Conservation (phyloP, 371 early-diverging fungal genomes). For the Parasitella parasitica region DNA sequence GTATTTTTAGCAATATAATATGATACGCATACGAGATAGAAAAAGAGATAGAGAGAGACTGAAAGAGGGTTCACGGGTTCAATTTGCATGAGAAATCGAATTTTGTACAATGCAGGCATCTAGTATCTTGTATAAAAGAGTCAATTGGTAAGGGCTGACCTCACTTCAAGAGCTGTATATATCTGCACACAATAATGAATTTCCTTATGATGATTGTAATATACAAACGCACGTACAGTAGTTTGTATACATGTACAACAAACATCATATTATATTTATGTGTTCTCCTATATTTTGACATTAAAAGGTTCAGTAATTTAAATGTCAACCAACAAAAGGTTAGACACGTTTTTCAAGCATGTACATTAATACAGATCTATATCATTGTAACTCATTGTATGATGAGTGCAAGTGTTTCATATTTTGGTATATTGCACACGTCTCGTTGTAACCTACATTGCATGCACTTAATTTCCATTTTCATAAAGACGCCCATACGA, state of each 20-base stretch:
- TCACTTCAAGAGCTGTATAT: too few relatives aligned
- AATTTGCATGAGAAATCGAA: neutral
- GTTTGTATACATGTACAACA: too few relatives aligned
- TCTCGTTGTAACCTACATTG: neutral
- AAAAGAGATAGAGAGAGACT: neutral
- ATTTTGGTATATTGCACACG: neutral
- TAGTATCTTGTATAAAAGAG: too few relatives aligned
- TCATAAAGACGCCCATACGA: too few relatives aligned
- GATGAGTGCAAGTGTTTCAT: neutral
- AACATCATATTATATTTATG: too few relatives aligned
- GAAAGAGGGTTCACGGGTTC: neutral
- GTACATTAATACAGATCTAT: neutral
- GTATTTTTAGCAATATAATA: slow-evolving; percentile 6
- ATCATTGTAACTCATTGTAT: neutral
- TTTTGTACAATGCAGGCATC: too few relatives aligned
- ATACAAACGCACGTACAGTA: too few relatives aligned
- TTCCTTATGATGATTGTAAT: too few relatives aligned
- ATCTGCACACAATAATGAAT: too few relatives aligned
- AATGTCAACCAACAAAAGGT: slow-evolving; percentile 4
- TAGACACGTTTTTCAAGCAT: neutral
- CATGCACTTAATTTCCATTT: too few relatives aligned
- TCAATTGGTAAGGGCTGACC: too few relatives aligned
- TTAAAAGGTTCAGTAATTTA: neutral
- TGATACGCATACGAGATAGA: neutral
- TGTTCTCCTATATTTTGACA: neutral